Base-by-base conservation (phyloP, 495 filamentous ascomycete genomes). In the Penicillium paxilli region DNA sequence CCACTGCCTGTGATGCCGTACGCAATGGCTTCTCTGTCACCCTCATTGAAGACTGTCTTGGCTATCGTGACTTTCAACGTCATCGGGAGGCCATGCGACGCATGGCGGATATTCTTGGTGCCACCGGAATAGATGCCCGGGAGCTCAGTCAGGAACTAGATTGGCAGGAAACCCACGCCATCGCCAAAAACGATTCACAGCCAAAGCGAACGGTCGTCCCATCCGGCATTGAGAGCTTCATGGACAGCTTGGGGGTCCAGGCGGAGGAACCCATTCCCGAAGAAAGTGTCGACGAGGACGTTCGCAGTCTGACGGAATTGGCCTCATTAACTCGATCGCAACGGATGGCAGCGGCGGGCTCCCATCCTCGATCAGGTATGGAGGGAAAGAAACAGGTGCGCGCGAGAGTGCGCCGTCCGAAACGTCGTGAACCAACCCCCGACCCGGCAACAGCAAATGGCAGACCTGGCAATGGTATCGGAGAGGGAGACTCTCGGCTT, bases 1-100 rank as follows among this genome's bases (percentile, higher is more conserved):
- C 94, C 8, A 98, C 94, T 2, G 93, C 91, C 20, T 74, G 96
- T 44, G 94, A 97, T 62, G 94, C 94, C 2, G 93, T 89, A 0
- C 83, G 84, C 14, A 87, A 96, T 66, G 94, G 94, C 11, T 87
- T 94, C 58, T 81, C 84, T 21, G 89, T 96, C 52, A 91, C 87
- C 5, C 71, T 98, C 11, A 74, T 98, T 23, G 88, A 93, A 44
- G 92, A 98, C 65, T 97, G 93, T 65, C 78, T 96, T 37, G 94
- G 92, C 10, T 97, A 87, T 63, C 85, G 92, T 35, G 84, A 76
- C 60, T 80, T 85, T 48, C 70, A 74, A 16, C 83, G 90, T 12
- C 90, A 96, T 62, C 81, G 86, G 44, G 83, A 86, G 65, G 87
- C 94, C 3, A 75, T 97, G 57, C 80, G 79, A 25, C 83, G 90